Percentiles rank a stretch among this genome's conserved stretches.
These are phyloP conservation scores for Plasmodium relictum DNA, from an alignment of 169 alveolate species.

Conservation along the genomic window DNA sequence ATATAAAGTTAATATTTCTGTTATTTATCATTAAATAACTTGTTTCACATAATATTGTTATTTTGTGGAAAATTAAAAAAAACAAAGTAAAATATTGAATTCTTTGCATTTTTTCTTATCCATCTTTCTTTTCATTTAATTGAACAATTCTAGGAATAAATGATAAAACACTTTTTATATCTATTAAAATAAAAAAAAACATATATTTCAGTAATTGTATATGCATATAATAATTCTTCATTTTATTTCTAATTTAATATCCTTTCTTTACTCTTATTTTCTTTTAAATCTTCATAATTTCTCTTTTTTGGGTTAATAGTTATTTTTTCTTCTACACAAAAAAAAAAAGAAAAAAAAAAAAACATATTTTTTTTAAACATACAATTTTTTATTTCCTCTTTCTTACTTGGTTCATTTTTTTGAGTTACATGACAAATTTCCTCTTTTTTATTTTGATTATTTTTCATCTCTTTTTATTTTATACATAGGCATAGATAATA, in stretches of 20 bases:
- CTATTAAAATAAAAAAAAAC: neutral
- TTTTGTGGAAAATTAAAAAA: neutral
- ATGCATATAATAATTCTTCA: neutral
- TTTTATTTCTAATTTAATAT: neutral
- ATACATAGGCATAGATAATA: too few species aligned
- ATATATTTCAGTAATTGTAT: neutral
- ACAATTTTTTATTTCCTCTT: neutral
- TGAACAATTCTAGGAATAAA: constrained; percentile 69
- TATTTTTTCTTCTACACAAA: constrained; percentile 43
- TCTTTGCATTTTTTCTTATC: constrained; percentile 11
- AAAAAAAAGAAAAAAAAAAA: constrained; percentile 3
- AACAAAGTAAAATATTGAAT: constrained; percentile 16
- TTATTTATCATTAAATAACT: neutral
- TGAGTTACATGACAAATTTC: constrained; percentile 13
- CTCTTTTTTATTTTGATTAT: neutral
- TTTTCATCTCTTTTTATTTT: neutral
- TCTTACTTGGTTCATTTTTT: constrained; percentile 21
- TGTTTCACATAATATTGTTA: neutral
- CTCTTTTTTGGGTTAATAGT: constrained; percentile 65
- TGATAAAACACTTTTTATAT: constrained; percentile 57
- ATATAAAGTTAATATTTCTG: neutral
- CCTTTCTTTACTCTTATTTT: constrained; percentile 47
- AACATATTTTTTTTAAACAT: neutral
- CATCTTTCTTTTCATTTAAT: constrained; percentile 59
- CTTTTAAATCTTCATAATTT: constrained; percentile 54